Evolutionary conservation across 2,329 filamentous ascomycete genomes (phyloP), one percentile per base, ranked within the genome.

Genomic region (Ophiostoma fasciatum): DNA sequence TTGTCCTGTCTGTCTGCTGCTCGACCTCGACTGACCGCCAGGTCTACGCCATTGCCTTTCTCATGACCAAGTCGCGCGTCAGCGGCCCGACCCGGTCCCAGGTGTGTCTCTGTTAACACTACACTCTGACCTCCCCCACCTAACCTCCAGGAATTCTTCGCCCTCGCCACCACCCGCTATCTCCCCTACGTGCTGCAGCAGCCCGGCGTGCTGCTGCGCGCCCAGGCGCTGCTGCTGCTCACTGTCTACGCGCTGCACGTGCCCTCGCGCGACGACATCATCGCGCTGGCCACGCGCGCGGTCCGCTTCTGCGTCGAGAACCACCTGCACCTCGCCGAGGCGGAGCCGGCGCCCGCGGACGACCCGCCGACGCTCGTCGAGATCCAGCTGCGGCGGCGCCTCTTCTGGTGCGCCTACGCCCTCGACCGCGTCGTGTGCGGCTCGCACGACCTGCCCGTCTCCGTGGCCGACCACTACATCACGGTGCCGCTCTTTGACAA

Each of bases 321-420:
- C 4, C 49, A 51, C 33, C 42, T 53, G 4, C 49, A 54, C 33
- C 42, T 49, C 8, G 44, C 36, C 9, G 47, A 46, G 12, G 41
- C 44, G 1, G 51, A 52, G 32, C 41, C 43, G 0, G n/a, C n/a
- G n/a, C 31, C 33, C 8, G 21, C 38, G 8, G 10, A 13, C 22
- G 28, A 32, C 29, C 15, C 19, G 21, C 19, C 27, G 6, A 31
- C 23, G 4, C 28, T 31, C 22, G 12, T 42, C 17, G 35, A 45
- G 30, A 38, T 47, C 4, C 51, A 53, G 34, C 23, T 46, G 9
- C 46, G 49, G 5, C 46, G 51, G 3, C 42, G 51, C 13, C 45
- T 50, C 17, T 54, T 53, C 39, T 53, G 51, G 51, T 51, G 46
- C 11, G 51, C 51, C 3, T 53, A 54, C 29, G 43, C 39, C 5